Evolutionary conservation across 306 rosid species (phyloP).

Genomic region (Vigna reflexopilosa): DNA sequence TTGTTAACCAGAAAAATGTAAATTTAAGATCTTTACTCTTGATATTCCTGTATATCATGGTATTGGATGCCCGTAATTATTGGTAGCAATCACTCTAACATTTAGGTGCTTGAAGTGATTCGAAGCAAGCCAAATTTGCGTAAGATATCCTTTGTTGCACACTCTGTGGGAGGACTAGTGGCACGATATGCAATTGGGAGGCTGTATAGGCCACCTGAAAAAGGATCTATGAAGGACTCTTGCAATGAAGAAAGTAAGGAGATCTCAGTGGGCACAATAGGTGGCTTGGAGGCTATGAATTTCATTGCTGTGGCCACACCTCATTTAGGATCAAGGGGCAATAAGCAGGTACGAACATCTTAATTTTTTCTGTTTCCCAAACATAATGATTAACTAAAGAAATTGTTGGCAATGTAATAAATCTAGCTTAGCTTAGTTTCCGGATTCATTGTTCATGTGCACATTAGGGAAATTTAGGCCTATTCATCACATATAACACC

Average conservation of each 20-base stretch:
- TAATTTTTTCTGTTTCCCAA: slow-evolving; percentile 35
- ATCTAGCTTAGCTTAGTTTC: slow-evolving; percentile 7
- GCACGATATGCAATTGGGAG: slow-evolving; percentile 93
- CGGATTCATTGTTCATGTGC: neutral
- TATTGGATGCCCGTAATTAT: slow-evolving; percentile 1
- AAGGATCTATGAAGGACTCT: slow-evolving; percentile 46
- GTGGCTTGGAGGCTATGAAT: slow-evolving; percentile 89
- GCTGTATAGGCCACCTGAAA: slow-evolving; percentile 68
- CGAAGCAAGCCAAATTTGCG: slow-evolving; percentile 70
- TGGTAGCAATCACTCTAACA: slow-evolving; percentile 30
- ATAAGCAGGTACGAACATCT: slow-evolving; percentile 73
- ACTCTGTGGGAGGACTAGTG: slow-evolving; percentile 96
- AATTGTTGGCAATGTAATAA: slow-evolving; percentile 13
- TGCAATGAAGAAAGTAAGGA: slow-evolving; percentile 47
- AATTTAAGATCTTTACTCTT: slow-evolving; percentile 33
- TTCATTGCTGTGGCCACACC: slow-evolving; percentile 96
- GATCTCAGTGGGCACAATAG: slow-evolving; percentile 62
- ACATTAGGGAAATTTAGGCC: neutral
- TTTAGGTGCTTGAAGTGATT: slow-evolving; percentile 76
- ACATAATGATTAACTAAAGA: slow-evolving; percentile 2
- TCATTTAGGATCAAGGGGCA: slow-evolving; percentile 97
- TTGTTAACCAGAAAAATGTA: slow-evolving; percentile 7
- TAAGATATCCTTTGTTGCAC: slow-evolving; percentile 87
- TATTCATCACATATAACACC: neutral
- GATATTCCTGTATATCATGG: slow-evolving; percentile 17